Percentiles rank a stretch among this genome's conserved stretches.
Conservation (phyloP, 495 filamentous ascomycete genomes). For the Amorphotheca resinae region DNA sequence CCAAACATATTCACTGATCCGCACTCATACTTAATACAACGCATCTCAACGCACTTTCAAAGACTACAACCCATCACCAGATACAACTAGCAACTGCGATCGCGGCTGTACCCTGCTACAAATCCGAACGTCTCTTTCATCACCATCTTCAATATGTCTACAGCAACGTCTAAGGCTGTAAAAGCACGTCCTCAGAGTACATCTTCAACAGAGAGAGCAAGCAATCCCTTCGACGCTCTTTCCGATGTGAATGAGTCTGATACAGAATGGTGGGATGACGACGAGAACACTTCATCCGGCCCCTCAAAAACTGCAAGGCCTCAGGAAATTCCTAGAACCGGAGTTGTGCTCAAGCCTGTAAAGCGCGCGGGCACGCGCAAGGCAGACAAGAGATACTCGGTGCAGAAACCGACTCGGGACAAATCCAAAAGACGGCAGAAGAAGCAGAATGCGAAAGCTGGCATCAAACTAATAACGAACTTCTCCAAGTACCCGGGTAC, state of each 20-base stretch:
- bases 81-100: background rate
- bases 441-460: conserved; percentile 43
- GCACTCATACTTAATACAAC: background rate
- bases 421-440: conserved; percentile 38
- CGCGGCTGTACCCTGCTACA: background rate
- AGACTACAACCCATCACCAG: background rate
- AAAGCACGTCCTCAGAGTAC: conserved; percentile 1
- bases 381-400: conserved; percentile 19
- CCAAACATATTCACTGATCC: too few species aligned
- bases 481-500: conserved; percentile 8
- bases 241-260: conserved; percentile 15
- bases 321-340: conserved; percentile 3
- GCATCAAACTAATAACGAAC: conserved; percentile 52
- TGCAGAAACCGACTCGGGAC: conserved; percentile 26
- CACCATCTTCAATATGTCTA: conserved; percentile 7
- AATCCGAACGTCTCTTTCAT: too few species aligned
- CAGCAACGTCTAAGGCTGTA: background rate
- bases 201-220: background rate
- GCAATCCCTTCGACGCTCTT: conserved; percentile 11
- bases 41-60: background rate
- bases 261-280: conserved; percentile 22
- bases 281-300: conserved; percentile 1
- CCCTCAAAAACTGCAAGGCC: conserved; percentile 1
- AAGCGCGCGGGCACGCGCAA: conserved; percentile 10
- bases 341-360: conserved; percentile 1